These are phyloP conservation scores for Monosporascus sp. DNA, from an alignment of 2,329 filamentous ascomycete species.

Conservation along the genomic window DNA sequence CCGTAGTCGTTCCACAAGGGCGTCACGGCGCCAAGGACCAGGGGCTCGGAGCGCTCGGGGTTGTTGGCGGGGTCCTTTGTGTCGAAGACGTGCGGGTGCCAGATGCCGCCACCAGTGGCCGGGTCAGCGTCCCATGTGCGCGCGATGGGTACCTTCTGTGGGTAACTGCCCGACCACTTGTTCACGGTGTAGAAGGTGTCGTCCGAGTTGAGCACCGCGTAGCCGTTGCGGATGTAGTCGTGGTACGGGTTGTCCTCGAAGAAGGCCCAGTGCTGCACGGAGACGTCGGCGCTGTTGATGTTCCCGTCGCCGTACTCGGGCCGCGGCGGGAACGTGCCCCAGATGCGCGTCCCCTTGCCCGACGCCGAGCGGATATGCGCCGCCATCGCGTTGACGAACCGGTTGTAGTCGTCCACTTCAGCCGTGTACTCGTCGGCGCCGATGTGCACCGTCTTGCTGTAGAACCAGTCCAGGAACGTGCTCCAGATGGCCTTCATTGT, in stretches of 20 bases:
- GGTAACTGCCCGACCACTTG: slow-evolving; percentile 42
- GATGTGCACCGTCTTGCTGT: slow-evolving; percentile 49
- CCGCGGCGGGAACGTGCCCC: slow-evolving; percentile 49
- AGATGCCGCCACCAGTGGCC: slow-evolving; percentile 35
- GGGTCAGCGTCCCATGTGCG: slow-evolving; percentile 41
- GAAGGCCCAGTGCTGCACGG: slow-evolving; percentile 52
- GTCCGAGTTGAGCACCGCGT: slow-evolving; percentile 48
- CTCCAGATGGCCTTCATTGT: slow-evolving; percentile 48
- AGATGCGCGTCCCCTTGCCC: slow-evolving; percentile 46
- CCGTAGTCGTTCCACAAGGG: slow-evolving; percentile 53
- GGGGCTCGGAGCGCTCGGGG: slow-evolving; percentile 30
- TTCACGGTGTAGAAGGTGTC: slow-evolving; percentile 47
- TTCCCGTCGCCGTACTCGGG: slow-evolving; percentile 30
- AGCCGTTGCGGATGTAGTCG: slow-evolving; percentile 38
- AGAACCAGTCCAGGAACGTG: slow-evolving; percentile 51
- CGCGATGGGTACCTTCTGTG: slow-evolving; percentile 39
- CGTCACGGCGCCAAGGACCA: slow-evolving; percentile 42
- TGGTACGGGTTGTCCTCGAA: slow-evolving; percentile 46
- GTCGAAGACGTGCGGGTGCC: slow-evolving; percentile 46
- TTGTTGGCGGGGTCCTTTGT: slow-evolving; percentile 43
- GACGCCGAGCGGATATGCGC: slow-evolving; percentile 34
- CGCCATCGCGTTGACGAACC: slow-evolving; percentile 48
- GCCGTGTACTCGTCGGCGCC: slow-evolving; percentile 51
- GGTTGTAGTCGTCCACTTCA: slow-evolving; percentile 42
- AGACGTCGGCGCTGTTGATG: slow-evolving; percentile 36